Conservation (phyloP, 768 basidiomycete genomes). For the Krasilnikovozyma curviuscula region DNA sequence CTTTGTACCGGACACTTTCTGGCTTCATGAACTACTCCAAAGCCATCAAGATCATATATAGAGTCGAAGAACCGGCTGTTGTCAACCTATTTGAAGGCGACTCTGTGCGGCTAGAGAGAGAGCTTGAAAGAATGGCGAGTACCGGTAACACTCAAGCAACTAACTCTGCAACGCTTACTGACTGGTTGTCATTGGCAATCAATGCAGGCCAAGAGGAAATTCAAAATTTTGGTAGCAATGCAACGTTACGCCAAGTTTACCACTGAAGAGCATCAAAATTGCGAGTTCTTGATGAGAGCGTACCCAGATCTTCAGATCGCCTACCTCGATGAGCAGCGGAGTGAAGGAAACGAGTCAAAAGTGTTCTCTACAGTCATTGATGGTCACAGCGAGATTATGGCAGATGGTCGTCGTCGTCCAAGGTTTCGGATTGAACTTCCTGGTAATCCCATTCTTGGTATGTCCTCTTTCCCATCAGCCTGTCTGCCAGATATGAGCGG, state of each 20-base stretch:
- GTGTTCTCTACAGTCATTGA: conserved; percentile 93
- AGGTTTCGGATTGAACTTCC: conserved; percentile 98
- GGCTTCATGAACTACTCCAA: conserved; percentile 99
- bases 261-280: conserved; percentile 97
- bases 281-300: conserved; percentile 85
- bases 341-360: conserved; percentile 82
- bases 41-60: conserved; percentile 93
- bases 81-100: conserved; percentile 93
- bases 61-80: conserved; percentile 96
- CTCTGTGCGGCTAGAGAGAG: conserved; percentile 84
- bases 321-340: conserved; percentile 90
- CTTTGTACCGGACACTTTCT: conserved; percentile 93
- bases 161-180: no score
- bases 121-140: conserved; percentile 94
- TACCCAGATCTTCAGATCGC: conserved; percentile 97
- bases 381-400: conserved; percentile 85
- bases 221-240: conserved; percentile 98
- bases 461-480: conserved; percentile 98
- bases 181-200: no score
- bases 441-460: conserved; percentile 94
- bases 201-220: no score
- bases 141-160: no score
- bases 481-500: conserved; percentile 97
- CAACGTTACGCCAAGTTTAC: conserved; percentile 98
- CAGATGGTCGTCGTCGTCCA: conserved; percentile 70